phyloP scores from a whole-genome alignment of 176 grass and related monocot genomes.

The Triticum aestivum region IWGSC_CS_RefSeq_v2.1 NC_057813.1:182341945-182342444 shows the following conservation, averaged over 20 bases:
- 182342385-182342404: constrained; percentile 65
- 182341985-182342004: neutral
- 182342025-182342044: constrained; percentile 71
- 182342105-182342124: constrained; percentile 25
- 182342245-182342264: constrained; percentile 59
- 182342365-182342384: constrained; percentile 71
- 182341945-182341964: constrained; percentile 20
- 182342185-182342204: neutral
- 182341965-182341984: constrained; percentile 2
- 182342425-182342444: constrained; percentile 59
- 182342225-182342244: constrained; percentile 35
- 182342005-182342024: constrained; percentile 58
- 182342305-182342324: constrained; percentile 70
- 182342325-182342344: constrained; percentile 58
- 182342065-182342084: constrained; percentile 70
- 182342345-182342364: constrained; percentile 57
- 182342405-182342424: constrained; percentile 52
- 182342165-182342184: neutral
- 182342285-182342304: constrained; percentile 48
- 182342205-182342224: constrained; percentile 24
- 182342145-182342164: constrained; percentile 26
- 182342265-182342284: constrained; percentile 52
- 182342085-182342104: constrained; percentile 69
- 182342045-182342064: constrained; percentile 67
- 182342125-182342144: constrained; percentile 25